A percentile compares a stretch with the other conserved stretches of the same genome.
phyloP scores from a whole-genome alignment of 2,329 filamentous ascomycete genomes.

The Talaromyces sp. region DNA sequence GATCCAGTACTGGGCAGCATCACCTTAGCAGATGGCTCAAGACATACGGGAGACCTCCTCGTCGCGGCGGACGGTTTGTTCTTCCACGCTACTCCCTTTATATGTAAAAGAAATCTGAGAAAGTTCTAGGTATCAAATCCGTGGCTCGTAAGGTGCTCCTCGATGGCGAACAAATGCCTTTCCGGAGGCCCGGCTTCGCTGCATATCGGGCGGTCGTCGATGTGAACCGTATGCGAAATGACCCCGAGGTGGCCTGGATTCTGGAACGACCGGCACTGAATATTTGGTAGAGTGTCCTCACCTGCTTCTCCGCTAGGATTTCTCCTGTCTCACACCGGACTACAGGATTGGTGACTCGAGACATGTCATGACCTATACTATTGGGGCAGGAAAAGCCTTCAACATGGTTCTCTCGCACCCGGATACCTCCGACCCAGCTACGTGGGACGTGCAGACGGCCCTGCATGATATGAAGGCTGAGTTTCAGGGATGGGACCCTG shows the following conservation, averaged over 20 bases:
- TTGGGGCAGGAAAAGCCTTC: conserved; percentile 49
- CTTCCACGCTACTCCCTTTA: background rate
- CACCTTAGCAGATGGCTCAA: background rate
- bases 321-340: background rate
- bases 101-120: background rate
- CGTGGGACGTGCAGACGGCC: conserved; percentile 46
- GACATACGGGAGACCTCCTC: background rate
- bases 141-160: conserved; percentile 20
- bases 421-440: conserved; percentile 54
- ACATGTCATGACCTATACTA: conserved; percentile 61
- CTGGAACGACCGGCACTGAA: conserved; percentile 35
- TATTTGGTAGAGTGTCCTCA: conserved; percentile 25
- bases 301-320: background rate
- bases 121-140: conserved; percentile 8
- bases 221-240: conserved; percentile 28
- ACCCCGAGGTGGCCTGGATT: conserved; percentile 35
- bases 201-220: conserved; percentile 40
- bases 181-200: conserved; percentile 33
- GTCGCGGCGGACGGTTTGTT: conserved; percentile 7
- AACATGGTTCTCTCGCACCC: conserved; percentile 63
- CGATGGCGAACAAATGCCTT: conserved; percentile 42
- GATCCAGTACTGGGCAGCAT: background rate
- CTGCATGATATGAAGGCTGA: conserved; percentile 34
- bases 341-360: conserved; percentile 48
- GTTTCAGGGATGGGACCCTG: conserved; percentile 61